Evolutionary conservation across 768 basidiomycete genomes (phyloP).

Genomic region (Tylopilus sp.): DNA sequence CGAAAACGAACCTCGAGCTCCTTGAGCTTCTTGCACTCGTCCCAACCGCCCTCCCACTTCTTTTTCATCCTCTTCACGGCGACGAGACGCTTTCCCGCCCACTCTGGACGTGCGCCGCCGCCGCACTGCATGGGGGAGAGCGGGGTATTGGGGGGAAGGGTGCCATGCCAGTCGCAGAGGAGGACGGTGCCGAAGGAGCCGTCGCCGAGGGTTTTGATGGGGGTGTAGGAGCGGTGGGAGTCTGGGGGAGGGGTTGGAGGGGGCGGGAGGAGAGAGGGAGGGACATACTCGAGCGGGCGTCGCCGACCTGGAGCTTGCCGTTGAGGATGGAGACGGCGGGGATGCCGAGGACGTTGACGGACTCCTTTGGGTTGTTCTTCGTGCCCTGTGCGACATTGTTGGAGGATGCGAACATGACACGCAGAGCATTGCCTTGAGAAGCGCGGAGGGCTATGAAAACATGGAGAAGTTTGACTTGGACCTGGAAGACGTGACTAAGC

Average conservation of each 20-base stretch:
- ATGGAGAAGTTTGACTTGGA: constrained; percentile 5
- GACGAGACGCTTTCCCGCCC: constrained; percentile 90
- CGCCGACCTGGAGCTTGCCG: constrained; percentile 69
- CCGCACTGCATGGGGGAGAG: constrained; percentile 96
- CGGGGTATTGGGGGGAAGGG: constrained; percentile 86
- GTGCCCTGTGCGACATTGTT: constrained; percentile 29
- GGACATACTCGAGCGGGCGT: constrained; percentile 64
- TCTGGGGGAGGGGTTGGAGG: constrained; percentile 40
- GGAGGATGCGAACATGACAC: constrained; percentile 33
- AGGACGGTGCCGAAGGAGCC: constrained; percentile 98
- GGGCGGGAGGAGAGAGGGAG: constrained; percentile 2
- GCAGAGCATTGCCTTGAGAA: constrained; percentile 35
- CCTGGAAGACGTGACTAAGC: constrained; percentile 12
- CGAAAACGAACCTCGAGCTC: constrained; percentile 79
- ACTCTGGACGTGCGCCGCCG: constrained; percentile 88
- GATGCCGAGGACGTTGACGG: constrained; percentile 65
- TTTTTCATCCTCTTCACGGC: constrained; percentile 99
- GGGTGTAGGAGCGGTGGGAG: constrained; percentile 86
- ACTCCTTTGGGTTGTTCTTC: constrained; percentile 43
- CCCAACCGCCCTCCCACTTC: constrained; percentile 97
- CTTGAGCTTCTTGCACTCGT: constrained; percentile 91
- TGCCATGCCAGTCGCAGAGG: constrained; percentile 99
- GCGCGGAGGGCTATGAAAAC: constrained; percentile 19
- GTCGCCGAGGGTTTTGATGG: constrained; percentile 95
- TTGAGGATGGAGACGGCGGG: constrained; percentile 73